Evolutionary conservation across 805 yeast species (phyloP), one percentile per base, ranked within the genome.

Genomic region (Nakazawaea pomicola): DNA sequence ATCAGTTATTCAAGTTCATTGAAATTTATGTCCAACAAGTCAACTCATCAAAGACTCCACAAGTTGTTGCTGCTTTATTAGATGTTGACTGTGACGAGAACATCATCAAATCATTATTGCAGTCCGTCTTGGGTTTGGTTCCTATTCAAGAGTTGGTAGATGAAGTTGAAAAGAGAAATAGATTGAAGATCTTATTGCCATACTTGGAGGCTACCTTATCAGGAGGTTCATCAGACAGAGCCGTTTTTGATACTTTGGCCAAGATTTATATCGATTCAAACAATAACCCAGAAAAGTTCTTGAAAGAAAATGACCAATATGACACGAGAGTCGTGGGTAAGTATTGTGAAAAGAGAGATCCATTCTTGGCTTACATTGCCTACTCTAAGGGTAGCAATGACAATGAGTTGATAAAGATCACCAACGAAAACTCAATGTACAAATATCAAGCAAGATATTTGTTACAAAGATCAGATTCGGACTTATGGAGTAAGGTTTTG

Each of bases 281-380:
- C 74, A 93, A 93, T 70, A 84, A 89, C 53, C 98, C 99, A 28
- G 99, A 93, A 63, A 89, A 88, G 64, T 93, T 93, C 72, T 75
- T 93, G 69, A 83, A 80, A 59, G 98, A 91, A 64, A 93, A 93
- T 64, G 74, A 80, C 52, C 74, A 75, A 57, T 93, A 93, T 67
- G 95, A 93, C 65, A 83, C 98, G n/a, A 70, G 86, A 52, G 84
- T 84, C 54, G 97, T 93, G 50, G 99, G 99, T 72, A 88, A 80
- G 60, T 93, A 93, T 72, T 93, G 99, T 74, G 99, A 93, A 67
- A 91, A 87, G 78, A 85, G 99, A 66, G 99, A 93, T 58, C 99
- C 99, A 48, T 93, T 88, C 67, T 72, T 93, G 60, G 99, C 99
- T 21, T 93, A 88, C 64, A 93, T 93, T 66, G 95, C 96, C 39